A percentile compares a stretch with the other conserved stretches of the same genome.
Conservation (phyloP, 441 rosid species). For the Iberis amara region DNA sequence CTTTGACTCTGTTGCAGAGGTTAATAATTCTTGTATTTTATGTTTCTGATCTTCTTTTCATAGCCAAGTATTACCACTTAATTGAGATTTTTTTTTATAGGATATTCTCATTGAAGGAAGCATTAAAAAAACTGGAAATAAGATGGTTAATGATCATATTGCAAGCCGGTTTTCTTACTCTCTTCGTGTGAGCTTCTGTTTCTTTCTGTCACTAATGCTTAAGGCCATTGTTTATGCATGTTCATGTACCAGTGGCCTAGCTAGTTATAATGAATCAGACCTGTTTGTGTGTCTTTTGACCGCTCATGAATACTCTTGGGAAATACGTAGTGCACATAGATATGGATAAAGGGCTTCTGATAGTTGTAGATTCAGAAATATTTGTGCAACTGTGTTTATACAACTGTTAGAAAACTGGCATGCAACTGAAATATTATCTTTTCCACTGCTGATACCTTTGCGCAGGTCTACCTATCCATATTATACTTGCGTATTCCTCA, state of each 20-base stretch:
- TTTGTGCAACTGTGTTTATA: neutral
- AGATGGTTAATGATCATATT: conserved; percentile 56
- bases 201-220: conserved; percentile 1
- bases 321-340: conserved; percentile 5
- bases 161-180: conserved; percentile 60
- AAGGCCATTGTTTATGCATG: conserved; percentile 15
- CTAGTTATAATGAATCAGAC: neutral
- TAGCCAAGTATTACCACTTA: conserved; percentile 12
- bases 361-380: neutral
- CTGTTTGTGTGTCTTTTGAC: conserved; percentile 7
- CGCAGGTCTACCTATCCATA: conserved; percentile 78
- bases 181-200: conserved; percentile 59
- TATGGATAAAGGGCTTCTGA: conserved; percentile 9
- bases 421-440: conserved; percentile 18
- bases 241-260: conserved; percentile 19
- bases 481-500: conserved; percentile 78
- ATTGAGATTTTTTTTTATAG: conserved; percentile 35
- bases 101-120: conserved; percentile 77
- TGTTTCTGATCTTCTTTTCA: conserved; percentile 17
- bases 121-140: conserved; percentile 45
- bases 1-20: conserved; percentile 65
- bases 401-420: neutral
- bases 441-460: conserved; percentile 23
- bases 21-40: conserved; percentile 27
- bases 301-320: conserved; percentile 16